phyloP scores from a whole-genome alignment of 345 rosid species.

The Citrus medica region DNA sequence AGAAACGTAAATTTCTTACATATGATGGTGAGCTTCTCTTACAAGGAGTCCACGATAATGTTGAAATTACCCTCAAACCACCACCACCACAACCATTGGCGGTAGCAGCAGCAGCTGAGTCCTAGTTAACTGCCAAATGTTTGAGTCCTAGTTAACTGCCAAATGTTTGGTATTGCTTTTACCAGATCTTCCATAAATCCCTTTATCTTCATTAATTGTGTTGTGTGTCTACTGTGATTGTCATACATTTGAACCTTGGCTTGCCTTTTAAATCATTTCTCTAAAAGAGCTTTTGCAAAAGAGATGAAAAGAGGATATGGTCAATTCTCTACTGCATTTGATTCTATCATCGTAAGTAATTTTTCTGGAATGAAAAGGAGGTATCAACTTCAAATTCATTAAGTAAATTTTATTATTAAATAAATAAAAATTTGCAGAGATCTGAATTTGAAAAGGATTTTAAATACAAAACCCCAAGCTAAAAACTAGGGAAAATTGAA shows the following conservation, averaged over 20 bases:
- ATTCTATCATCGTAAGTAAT: background rate
- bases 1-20: conserved; percentile 68
- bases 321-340: background rate
- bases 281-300: background rate
- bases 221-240: background rate
- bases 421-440: background rate
- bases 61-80: conserved; percentile 71
- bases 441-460: background rate
- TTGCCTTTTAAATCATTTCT: background rate
- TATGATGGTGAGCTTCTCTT: conserved; percentile 83
- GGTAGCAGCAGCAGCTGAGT: conserved; percentile 8
- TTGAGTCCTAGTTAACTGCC: conserved; percentile 10
- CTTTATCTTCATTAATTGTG: background rate
- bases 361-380: background rate
- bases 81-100: conserved; percentile 27
- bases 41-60: conserved; percentile 95
- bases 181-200: background rate
- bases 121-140: conserved; percentile 2
- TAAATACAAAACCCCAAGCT: background rate
- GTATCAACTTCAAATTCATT: background rate
- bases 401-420: background rate
- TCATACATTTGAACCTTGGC: background rate
- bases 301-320: background rate
- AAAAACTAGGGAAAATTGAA: background rate
- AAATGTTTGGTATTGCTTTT: background rate